A percentile compares a stretch with the other conserved stretches of the same genome.
Evolutionary conservation across 495 filamentous ascomycete species (phyloP).

Genomic region (Venustampulla echinocandica): DNA sequence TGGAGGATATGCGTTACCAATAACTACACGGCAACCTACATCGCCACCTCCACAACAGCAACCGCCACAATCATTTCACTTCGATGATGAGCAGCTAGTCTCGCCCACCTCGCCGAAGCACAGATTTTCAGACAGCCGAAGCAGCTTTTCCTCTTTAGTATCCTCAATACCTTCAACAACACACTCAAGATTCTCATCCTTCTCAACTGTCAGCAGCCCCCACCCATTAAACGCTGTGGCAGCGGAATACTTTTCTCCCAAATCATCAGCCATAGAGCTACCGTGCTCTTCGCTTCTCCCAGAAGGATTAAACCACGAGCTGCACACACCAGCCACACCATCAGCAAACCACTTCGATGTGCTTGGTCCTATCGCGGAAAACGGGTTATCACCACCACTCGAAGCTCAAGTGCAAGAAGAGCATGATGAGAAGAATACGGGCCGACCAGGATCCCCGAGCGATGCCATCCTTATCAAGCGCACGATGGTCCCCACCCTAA

Average conservation of each 20-base stretch:
- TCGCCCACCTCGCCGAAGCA: slow-evolving; percentile 13
- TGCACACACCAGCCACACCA: slow-evolving; percentile 5
- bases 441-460: slow-evolving; percentile 21
- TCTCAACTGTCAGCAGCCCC: slow-evolving; percentile 18
- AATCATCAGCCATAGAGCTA: neutral
- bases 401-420: slow-evolving; percentile 1
- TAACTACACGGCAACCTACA: neutral
- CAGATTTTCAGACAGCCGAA: slow-evolving; percentile 21
- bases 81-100: slow-evolving; percentile 10
- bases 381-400: neutral
- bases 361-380: slow-evolving; percentile 15
- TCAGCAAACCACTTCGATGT: slow-evolving; percentile 17
- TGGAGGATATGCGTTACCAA: slow-evolving; percentile 23
- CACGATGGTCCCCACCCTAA: slow-evolving; percentile 10
- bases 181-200: slow-evolving; percentile 22
- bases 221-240: slow-evolving; percentile 7
- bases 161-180: slow-evolving; percentile 19
- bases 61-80: slow-evolving; percentile 1
- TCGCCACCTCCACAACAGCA: slow-evolving; percentile 3
- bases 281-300: neutral
- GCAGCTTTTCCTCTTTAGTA: slow-evolving; percentile 22
- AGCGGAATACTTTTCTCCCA: neutral
- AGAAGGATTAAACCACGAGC: neutral
- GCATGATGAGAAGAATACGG: neutral
- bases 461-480: slow-evolving; percentile 23